Evolutionary conservation across 2,329 filamentous ascomycete genomes (phyloP).

Genomic region (Gnomoniopsis smithogilvyi): DNA sequence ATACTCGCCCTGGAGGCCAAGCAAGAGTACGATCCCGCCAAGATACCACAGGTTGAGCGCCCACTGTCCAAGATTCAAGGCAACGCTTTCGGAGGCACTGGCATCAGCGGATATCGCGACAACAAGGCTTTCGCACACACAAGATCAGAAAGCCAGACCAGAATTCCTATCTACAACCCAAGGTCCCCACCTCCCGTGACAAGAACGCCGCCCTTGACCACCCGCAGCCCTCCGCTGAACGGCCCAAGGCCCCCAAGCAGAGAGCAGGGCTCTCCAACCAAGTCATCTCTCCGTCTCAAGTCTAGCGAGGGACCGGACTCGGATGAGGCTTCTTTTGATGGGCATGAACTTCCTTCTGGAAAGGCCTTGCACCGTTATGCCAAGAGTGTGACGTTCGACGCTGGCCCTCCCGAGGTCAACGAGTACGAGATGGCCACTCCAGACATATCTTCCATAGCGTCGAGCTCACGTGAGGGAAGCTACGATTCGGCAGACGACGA

Average conservation of each 20-base stretch:
- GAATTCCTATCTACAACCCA: constrained; percentile 56
- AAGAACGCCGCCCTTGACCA: constrained; percentile 37
- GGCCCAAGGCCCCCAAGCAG: constrained; percentile 54
- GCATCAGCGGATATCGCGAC: constrained; percentile 50
- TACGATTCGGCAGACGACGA: constrained; percentile 82
- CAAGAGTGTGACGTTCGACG: constrained; percentile 97
- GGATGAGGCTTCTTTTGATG: constrained; percentile 58
- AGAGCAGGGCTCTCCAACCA: constrained; percentile 74
- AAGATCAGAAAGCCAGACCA: constrained; percentile 57
- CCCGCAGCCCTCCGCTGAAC: constrained; percentile 31
- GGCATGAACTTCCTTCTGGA: constrained; percentile 60
- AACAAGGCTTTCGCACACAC: constrained; percentile 44
- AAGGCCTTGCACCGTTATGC: constrained; percentile 75
- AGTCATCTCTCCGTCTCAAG: constrained; percentile 78
- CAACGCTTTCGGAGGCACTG: constrained; percentile 63
- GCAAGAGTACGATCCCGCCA: constrained; percentile 84
- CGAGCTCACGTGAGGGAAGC: constrained; percentile 87
- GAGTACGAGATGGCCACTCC: constrained; percentile 98
- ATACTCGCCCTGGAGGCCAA: constrained; percentile 93
- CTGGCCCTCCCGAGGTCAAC: constrained; percentile 87
- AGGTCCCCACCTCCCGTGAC: constrained; percentile 38
- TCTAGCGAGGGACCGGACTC: constrained; percentile 68
- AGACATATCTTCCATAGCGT: constrained; percentile 87
- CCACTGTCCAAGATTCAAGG: constrained; percentile 75
- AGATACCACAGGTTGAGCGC: constrained; percentile 74